A percentile compares a stretch with the other conserved stretches of the same genome.
phyloP scores from a whole-genome alignment of 75 land plant genomes.

The Adiantum capillusveneris region DNA sequence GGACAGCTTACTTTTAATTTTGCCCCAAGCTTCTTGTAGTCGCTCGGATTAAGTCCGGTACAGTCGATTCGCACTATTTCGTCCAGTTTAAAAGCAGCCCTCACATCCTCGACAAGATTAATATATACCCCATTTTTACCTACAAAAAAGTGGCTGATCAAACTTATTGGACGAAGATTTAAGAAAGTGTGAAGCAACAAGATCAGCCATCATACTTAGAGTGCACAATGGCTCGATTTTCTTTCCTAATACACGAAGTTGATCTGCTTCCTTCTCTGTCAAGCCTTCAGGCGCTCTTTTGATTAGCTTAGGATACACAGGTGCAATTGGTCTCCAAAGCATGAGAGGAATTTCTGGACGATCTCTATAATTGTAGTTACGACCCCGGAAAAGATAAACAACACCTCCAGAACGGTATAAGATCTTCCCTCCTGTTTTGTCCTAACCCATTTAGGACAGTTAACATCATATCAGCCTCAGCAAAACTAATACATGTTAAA shows the following conservation, averaged over 20 bases:
- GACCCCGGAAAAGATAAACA: slow-evolving; percentile 69
- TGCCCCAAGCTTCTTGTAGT: slow-evolving; percentile 79
- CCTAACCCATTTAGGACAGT: slow-evolving; percentile 52
- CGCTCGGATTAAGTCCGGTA: slow-evolving; percentile 63
- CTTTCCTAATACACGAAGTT: slow-evolving; percentile 56
- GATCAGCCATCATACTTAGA: too few relatives aligned
- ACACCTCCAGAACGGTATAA: slow-evolving; percentile 69
- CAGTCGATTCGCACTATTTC: slow-evolving; percentile 85
- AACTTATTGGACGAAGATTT: background rate
- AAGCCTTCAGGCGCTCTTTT: slow-evolving; percentile 66
- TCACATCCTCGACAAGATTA: slow-evolving; percentile 52
- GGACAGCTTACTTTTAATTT: slow-evolving; percentile 62
- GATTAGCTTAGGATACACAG: slow-evolving; percentile 78
- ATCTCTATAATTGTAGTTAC: slow-evolving; percentile 74
- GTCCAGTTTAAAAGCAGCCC: slow-evolving; percentile 74
- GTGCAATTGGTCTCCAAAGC: slow-evolving; percentile 87
- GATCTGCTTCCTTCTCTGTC: slow-evolving; percentile 59
- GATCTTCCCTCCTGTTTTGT: slow-evolving; percentile 84
- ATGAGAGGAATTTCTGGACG: slow-evolving; percentile 80
- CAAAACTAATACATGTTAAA: too few relatives aligned
- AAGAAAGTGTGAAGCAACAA: background rate
- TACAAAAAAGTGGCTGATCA: slow-evolving; percentile 18
- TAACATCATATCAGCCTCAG: too few relatives aligned
- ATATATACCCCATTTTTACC: slow-evolving; percentile 87
- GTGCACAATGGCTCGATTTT: slow-evolving; percentile 58